A percentile compares a stretch with the other conserved stretches of the same genome.
These are phyloP conservation scores for Taphrina populina DNA, from an alignment of 1,139 yeast genomes.

Conservation along the genomic window DNA sequence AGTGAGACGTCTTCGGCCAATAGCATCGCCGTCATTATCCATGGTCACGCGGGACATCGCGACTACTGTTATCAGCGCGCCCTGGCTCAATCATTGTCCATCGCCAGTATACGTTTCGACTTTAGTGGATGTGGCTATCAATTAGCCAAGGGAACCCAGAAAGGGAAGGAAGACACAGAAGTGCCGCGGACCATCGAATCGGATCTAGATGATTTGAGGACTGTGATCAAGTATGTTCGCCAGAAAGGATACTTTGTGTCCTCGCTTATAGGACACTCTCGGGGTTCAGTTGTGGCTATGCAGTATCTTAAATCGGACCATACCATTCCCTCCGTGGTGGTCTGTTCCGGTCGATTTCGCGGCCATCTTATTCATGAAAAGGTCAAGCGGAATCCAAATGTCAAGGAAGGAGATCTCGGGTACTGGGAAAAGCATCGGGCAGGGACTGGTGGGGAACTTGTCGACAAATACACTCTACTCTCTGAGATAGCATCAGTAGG, in stretches of 20 bases:
- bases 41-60: slow-evolving; percentile 48
- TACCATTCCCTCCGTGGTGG: slow-evolving; percentile 63
- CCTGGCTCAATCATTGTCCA: slow-evolving; percentile 48
- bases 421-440: slow-evolving; percentile 31
- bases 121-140: slow-evolving; percentile 85
- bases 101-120: slow-evolving; percentile 70
- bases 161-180: slow-evolving; percentile 50
- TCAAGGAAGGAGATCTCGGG: slow-evolving; percentile 13
- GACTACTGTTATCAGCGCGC: slow-evolving; percentile 31
- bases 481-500: slow-evolving; percentile 29
- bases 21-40: slow-evolving; percentile 20
- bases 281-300: slow-evolving; percentile 48
- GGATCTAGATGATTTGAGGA: slow-evolving; percentile 52
- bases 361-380: slow-evolving; percentile 38
- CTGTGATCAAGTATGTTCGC: slow-evolving; percentile 35
- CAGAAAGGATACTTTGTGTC: slow-evolving; percentile 43
- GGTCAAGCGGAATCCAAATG: slow-evolving; percentile 40
- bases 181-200: slow-evolving; percentile 69
- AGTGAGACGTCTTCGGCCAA: background rate
- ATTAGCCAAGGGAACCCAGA: slow-evolving; percentile 42
- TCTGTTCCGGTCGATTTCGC: slow-evolving; percentile 66
- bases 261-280: slow-evolving; percentile 66
- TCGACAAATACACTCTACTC: slow-evolving; percentile 25
- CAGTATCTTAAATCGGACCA: slow-evolving; percentile 44
- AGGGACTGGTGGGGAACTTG: slow-evolving; percentile 26